These are phyloP conservation scores for Candida adriatica DNA, from an alignment of 805 yeast genomes.

Conservation along the genomic window DNA sequence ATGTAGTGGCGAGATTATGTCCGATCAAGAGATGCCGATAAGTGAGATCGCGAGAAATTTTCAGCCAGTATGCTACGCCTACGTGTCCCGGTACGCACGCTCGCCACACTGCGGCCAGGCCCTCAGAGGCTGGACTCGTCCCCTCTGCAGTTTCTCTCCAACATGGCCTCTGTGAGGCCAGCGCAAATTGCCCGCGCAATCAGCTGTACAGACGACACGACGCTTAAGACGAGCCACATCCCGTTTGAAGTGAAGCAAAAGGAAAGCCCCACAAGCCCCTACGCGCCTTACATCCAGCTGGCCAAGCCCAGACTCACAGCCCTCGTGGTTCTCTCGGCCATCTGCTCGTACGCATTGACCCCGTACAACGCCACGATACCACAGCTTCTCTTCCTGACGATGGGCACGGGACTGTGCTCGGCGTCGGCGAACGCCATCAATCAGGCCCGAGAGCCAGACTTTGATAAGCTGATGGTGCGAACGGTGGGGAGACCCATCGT, in stretches of 20 bases:
- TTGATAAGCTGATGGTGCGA: slow-evolving; percentile 80
- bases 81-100: too few relatives aligned
- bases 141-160: slow-evolving; percentile 33
- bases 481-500: slow-evolving; percentile 90
- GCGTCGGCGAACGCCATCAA: slow-evolving; percentile 96
- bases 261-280: slow-evolving; percentile 14
- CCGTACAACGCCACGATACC: slow-evolving; percentile 73
- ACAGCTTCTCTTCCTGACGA: slow-evolving; percentile 64
- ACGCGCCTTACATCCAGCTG: slow-evolving; percentile 66
- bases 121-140: slow-evolving; percentile 23
- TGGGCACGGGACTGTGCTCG: slow-evolving; percentile 82
- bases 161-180: slow-evolving; percentile 16
- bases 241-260: slow-evolving; percentile 56
- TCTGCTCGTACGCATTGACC: slow-evolving; percentile 89
- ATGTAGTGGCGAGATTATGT: too few relatives aligned
- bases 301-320: slow-evolving; percentile 87
- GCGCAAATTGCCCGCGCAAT: slow-evolving; percentile 20
- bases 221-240: slow-evolving; percentile 24
- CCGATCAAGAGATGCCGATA: too few relatives aligned
- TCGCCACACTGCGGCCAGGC: not conserved
- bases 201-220: slow-evolving; percentile 11
- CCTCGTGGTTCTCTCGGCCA: slow-evolving; percentile 82
- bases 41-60: too few relatives aligned
- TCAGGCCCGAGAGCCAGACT: slow-evolving; percentile 93
- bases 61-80: too few relatives aligned